Conservation (phyloP, 495 filamentous ascomycete species). For the Penicillium canariense region DNA sequence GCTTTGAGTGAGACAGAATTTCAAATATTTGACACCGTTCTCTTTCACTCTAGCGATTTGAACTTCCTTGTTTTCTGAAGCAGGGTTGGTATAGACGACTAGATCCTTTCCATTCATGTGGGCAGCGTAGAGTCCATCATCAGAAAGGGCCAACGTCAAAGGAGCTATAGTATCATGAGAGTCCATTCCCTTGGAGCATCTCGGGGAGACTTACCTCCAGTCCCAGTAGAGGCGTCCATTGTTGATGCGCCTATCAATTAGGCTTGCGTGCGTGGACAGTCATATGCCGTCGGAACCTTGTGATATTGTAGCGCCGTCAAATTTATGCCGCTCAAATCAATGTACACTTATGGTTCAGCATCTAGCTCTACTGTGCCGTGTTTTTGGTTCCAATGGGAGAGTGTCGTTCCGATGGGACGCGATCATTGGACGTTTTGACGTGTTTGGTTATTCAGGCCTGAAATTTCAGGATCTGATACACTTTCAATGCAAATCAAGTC, state of each 20-base stretch:
- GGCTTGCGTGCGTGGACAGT: neutral
- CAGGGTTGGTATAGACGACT: conserved; percentile 35
- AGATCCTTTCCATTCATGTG: conserved; percentile 38
- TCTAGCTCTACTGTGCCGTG: neutral
- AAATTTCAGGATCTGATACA: neutral
- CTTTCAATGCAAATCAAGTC: no score
- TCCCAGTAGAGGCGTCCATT: conserved; percentile 36
- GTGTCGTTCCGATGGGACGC: neutral
- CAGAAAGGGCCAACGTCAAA: conserved; percentile 27
- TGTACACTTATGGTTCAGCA: neutral
- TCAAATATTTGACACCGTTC: conserved; percentile 31
- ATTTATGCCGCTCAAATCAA: neutral
- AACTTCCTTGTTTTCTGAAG: conserved; percentile 33
- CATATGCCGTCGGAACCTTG: neutral
- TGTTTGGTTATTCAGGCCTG: neutral
- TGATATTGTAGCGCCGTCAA: neutral
- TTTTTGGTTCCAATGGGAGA: neutral
- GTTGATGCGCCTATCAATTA: conserved; percentile 13
- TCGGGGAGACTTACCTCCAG: conserved; percentile 25
- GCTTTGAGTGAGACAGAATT: conserved; percentile 22
- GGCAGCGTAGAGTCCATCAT: conserved; percentile 37
- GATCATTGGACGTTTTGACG: neutral
- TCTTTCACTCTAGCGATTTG: conserved; percentile 37
- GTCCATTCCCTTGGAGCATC: neutral
- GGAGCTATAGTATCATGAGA: conserved; percentile 18